A percentile compares a stretch with the other conserved stretches of the same genome.
Conservation (phyloP, 1,284 basidiomycete species). For the Apiotrichum gamsii region DNA sequence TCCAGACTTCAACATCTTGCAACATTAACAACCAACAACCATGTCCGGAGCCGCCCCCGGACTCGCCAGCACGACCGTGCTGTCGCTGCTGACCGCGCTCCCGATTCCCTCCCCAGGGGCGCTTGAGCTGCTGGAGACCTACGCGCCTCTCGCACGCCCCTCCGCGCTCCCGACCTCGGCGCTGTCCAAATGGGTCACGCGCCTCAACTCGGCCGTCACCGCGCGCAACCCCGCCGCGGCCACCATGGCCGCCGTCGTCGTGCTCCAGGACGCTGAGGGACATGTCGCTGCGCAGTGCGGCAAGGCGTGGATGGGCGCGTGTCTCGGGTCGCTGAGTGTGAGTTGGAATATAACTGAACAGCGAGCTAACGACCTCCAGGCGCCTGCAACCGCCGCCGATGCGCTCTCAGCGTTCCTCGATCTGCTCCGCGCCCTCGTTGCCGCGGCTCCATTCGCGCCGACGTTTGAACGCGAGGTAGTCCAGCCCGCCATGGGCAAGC, state of each 20-base stretch:
- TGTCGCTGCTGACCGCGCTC: slow-evolving; percentile 28
- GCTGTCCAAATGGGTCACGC: slow-evolving; percentile 31
- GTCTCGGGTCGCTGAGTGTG: slow-evolving; percentile 28
- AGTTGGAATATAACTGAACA: background rate
- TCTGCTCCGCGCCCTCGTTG: slow-evolving; percentile 27
- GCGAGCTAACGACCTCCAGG: slow-evolving; percentile 6
- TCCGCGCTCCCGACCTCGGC: slow-evolving; percentile 22
- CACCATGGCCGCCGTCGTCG: slow-evolving; percentile 24
- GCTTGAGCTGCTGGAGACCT: slow-evolving; percentile 23
- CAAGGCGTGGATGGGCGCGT: slow-evolving; percentile 36
- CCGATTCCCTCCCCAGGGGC: slow-evolving; percentile 28
- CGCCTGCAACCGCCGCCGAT: slow-evolving; percentile 1
- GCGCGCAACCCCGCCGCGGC: slow-evolving; percentile 21
- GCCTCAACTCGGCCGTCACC: slow-evolving; percentile 36
- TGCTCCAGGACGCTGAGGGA: slow-evolving; percentile 39
- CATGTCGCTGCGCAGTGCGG: slow-evolving; percentile 33
- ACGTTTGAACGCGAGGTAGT: slow-evolving; percentile 41
- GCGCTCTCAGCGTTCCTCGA: slow-evolving; percentile 14
- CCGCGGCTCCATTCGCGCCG: slow-evolving; percentile 28
- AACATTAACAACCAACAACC: too few species aligned
- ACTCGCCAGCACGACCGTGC: slow-evolving; percentile 2
- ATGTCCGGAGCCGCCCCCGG: background rate
- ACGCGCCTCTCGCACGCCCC: slow-evolving; percentile 28
- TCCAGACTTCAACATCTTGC: background rate
- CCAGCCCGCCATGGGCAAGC: slow-evolving; percentile 42